Percentiles rank a stretch among this genome's conserved stretches.
Conservation (phyloP, 768 basidiomycete species). For the Dioszegia aurantiaca region DNA sequence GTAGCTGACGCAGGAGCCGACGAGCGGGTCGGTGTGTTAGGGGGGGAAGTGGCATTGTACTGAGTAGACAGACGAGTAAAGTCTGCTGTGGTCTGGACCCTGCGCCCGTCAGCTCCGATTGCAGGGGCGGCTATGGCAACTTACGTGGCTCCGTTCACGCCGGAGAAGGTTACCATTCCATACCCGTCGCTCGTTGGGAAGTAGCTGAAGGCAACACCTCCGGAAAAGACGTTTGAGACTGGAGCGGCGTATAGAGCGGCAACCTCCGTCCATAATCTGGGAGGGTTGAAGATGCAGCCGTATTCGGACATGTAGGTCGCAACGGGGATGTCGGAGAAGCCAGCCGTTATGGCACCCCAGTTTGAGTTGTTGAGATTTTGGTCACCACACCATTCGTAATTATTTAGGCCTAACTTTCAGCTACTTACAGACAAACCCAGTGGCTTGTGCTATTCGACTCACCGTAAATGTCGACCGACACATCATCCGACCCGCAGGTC, state of each 20-base stretch:
- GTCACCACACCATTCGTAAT: constrained; percentile 78
- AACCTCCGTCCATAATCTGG: constrained; percentile 73
- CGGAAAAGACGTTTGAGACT: constrained; percentile 79
- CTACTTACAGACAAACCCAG: no score
- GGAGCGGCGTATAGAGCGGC: constrained; percentile 66
- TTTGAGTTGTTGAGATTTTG: constrained; percentile 63
- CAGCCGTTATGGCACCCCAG: constrained; percentile 49
- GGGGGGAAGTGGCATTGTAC: constrained; percentile 60
- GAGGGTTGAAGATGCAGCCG: constrained; percentile 53
- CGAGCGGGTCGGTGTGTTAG: constrained; percentile 63
- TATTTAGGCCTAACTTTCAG: constrained; percentile 25
- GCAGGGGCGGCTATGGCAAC: constrained; percentile 8
- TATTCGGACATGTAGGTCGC: constrained; percentile 88
- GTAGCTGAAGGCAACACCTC: constrained; percentile 77
- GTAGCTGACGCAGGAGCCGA: constrained; percentile 56
- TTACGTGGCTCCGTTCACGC: constrained; percentile 40
- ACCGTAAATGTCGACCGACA: constrained; percentile 80
- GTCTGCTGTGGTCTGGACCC: constrained; percentile 68
- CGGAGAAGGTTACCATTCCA: constrained; percentile 78
- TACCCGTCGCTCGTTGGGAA: constrained; percentile 81
- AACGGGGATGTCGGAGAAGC: constrained; percentile 61
- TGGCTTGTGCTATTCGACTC: constrained; percentile 53
- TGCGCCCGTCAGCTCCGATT: constrained; percentile 31
- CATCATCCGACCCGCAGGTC: constrained; percentile 68
- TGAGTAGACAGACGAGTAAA: constrained; percentile 65